phyloP scores from a whole-genome alignment of 1,284 basidiomycete species.

The Cutaneotrichosporon mucoides region DNA sequence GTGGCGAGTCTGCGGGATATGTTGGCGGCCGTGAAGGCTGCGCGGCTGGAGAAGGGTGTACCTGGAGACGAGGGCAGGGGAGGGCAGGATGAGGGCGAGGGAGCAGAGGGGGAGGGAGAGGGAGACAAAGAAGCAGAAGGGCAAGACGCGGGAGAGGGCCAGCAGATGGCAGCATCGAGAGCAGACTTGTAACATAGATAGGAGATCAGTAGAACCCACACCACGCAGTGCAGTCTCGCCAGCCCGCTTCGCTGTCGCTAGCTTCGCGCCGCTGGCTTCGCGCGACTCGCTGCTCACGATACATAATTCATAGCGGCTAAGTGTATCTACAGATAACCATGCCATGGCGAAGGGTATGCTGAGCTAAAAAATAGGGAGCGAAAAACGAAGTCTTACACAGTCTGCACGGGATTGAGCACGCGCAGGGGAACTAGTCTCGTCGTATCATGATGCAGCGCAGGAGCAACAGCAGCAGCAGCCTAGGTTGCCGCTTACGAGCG shows the following conservation, averaged over 20 bases:
- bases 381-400: constrained; percentile 33
- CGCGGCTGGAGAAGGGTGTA: background rate
- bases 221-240: background rate
- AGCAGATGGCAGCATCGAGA: background rate
- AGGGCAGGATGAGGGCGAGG: background rate
- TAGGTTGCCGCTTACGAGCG: constrained; percentile 32
- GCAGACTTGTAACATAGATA: background rate
- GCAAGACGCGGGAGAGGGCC: background rate
- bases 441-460: background rate
- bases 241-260: no score
- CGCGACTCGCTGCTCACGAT: background rate
- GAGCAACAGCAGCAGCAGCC: background rate
- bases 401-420: background rate
- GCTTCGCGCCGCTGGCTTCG: no score
- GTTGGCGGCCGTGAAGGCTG: constrained; percentile 18
- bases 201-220: background rate
- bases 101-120: background rate
- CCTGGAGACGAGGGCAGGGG: background rate
- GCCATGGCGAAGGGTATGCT: constrained; percentile 7
- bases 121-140: background rate
- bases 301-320: constrained; percentile 9
- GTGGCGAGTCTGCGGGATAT: constrained; percentile 31
- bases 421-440: background rate
- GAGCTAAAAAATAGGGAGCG: constrained; percentile 21
- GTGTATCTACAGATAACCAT: background rate